Evolutionary conservation across 2,329 filamentous ascomycete species (phyloP), one percentile per base, ranked within the genome.

Genomic region (Chaetothyriales sp.): DNA sequence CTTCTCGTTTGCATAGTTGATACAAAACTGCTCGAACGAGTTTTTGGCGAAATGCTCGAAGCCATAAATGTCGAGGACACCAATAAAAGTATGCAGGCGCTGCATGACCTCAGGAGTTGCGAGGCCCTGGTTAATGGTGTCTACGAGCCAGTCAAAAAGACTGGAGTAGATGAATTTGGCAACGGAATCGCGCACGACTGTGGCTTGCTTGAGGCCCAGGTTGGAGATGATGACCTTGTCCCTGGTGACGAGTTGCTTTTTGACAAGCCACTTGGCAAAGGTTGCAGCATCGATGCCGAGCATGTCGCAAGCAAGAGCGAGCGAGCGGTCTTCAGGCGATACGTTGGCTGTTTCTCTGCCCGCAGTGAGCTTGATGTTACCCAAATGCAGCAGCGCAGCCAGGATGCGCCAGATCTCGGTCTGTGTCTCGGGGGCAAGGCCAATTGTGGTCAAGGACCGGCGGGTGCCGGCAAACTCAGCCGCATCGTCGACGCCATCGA

Each of bases 41-140:
- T 98, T 98, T 75, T 95, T 96, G 55, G 92, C 90, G 64, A 98
- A 98, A 70, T 96, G 92, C 68, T 98, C 92, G 64, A 98, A 98
- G 57, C 90, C 90, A 68, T 96, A 96, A 60, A 98, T 98, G 86
- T 98, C 92, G 57, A 98, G 78, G 46, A 98, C 92, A 67, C 92
- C 92, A 62, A 98, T 98, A 68, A 98, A 98, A 1, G 86, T 90
- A 50, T 74, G 78, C 51, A 94, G 87, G 43, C 86, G 80, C 60
- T 76, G 81, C 49, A 96, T 68, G 39, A 96, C 86, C 57, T 90
- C 83, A 44, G 95, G 84, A 1, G 88, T 88, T 10, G 92, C 92
- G 60, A 98, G 73, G 64, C 88, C 89, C 60, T 75, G 75, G 71
- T 98, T 98, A 71, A 95, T 95, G 53, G 84, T 86, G 61, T 96